phyloP scores from a whole-genome alignment of 2,329 filamentous ascomycete genomes.

The Aspergillus sp. region DNA sequence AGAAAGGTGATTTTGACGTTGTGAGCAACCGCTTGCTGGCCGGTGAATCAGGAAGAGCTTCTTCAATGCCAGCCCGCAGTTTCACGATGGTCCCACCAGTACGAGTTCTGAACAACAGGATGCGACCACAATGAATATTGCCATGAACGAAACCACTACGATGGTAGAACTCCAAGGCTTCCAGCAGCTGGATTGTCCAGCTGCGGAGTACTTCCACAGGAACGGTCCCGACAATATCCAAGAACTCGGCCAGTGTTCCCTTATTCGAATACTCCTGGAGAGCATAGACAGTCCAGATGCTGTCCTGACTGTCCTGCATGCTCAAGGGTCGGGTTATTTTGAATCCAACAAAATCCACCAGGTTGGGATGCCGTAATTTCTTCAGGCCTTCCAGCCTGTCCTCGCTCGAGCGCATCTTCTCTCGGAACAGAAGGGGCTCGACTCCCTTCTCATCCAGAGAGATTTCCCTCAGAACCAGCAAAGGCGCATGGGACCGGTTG shows the following conservation, averaged over 20 bases:
- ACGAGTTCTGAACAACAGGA: slow-evolving; percentile 71
- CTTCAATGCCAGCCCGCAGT: slow-evolving; percentile 50
- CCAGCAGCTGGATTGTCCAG: slow-evolving; percentile 89
- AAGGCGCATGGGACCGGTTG: slow-evolving; percentile 57
- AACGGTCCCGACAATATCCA: slow-evolving; percentile 75
- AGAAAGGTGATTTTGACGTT: slow-evolving; percentile 75
- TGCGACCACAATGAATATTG: slow-evolving; percentile 75
- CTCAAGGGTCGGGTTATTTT: slow-evolving; percentile 63
- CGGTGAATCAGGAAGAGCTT: slow-evolving; percentile 53
- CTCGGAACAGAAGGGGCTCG: slow-evolving; percentile 67
- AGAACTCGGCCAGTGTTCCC: slow-evolving; percentile 76
- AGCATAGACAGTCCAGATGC: slow-evolving; percentile 71
- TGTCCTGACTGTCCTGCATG: slow-evolving; percentile 42
- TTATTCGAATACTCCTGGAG: slow-evolving; percentile 77
- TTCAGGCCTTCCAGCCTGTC: slow-evolving; percentile 74
- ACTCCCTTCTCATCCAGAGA: slow-evolving; percentile 59
- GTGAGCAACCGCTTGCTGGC: slow-evolving; percentile 35
- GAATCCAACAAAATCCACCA: slow-evolving; percentile 80
- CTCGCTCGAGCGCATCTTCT: slow-evolving; percentile 75
- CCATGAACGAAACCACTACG: slow-evolving; percentile 81
- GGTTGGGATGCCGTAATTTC: slow-evolving; percentile 70
- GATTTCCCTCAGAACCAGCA: slow-evolving; percentile 74
- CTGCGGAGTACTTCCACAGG: slow-evolving; percentile 74
- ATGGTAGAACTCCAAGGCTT: slow-evolving; percentile 85
- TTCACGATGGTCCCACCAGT: slow-evolving; percentile 70